Evolutionary conservation across 148 eudicot genomes (phyloP).

Genomic region (Polygonum aviculare): DNA sequence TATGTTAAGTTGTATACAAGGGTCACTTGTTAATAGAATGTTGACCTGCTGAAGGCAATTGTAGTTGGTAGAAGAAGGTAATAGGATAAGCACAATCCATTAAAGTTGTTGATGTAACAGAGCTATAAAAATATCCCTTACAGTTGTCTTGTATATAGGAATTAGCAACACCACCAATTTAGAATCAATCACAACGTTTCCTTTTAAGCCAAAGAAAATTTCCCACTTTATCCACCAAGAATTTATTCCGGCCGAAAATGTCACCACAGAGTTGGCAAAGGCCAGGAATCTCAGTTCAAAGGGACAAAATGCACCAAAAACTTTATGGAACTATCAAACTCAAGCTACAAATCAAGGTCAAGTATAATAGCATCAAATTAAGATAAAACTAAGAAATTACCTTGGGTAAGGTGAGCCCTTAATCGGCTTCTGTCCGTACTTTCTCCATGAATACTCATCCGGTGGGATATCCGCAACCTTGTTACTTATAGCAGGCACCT

Average conservation of each 20-base stretch:
- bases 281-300: background rate
- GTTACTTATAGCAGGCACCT: conserved; percentile 92
- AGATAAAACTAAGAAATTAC: conserved; percentile 25
- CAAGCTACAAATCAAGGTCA: background rate
- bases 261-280: conserved; percentile 1
- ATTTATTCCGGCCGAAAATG: background rate
- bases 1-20: background rate
- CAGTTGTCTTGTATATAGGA: background rate
- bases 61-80: background rate
- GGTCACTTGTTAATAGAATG: background rate
- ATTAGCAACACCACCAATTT: background rate
- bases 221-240: background rate
- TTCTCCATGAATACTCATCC: conserved; percentile 93
- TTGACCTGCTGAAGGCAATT: too few species aligned
- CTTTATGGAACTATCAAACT: background rate
- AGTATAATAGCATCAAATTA: background rate
- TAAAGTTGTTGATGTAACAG: background rate
- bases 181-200: background rate
- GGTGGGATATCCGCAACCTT: conserved; percentile 92
- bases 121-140: background rate
- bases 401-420: conserved; percentile 99
- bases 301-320: background rate
- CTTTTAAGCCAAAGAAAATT: background rate
- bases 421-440: conserved; percentile 96
- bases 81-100: background rate